These are phyloP conservation scores for Candida jianshihensis DNA, from an alignment of 805 yeast genomes.

Conservation along the genomic window DNA sequence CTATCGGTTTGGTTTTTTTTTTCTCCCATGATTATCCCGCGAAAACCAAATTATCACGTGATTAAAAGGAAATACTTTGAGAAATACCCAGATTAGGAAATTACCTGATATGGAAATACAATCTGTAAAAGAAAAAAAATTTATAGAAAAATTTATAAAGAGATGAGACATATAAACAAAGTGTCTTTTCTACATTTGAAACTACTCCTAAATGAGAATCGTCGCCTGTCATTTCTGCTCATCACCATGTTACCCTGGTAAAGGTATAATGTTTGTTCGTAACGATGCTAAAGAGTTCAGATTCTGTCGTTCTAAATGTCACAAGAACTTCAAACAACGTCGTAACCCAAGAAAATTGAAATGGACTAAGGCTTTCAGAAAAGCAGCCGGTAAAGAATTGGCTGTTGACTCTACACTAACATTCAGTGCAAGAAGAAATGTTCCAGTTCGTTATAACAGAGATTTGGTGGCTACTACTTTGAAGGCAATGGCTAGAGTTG, in stretches of 20 bases:
- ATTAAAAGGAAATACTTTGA: too few species aligned
- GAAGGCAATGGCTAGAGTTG: constrained; percentile 92
- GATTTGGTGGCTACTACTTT: constrained; percentile 91
- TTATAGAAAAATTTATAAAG: not conserved
- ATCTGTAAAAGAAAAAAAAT: not conserved
- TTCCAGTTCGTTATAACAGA: constrained; percentile 96
- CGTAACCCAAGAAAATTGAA: constrained; percentile 96
- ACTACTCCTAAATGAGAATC: constrained; percentile 56
- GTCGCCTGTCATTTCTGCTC: constrained; percentile 95
- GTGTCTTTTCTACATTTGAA: not conserved
- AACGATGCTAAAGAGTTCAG: constrained; percentile 97
- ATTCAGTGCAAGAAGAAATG: constrained; percentile 95
- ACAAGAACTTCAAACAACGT: constrained; percentile 94
- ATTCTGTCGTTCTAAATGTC: constrained; percentile 97
- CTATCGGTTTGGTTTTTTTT: not conserved
- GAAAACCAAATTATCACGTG: too few species aligned
- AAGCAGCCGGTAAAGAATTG: constrained; percentile 97
- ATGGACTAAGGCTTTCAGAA: constrained; percentile 99
- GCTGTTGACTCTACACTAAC: constrained; percentile 96
- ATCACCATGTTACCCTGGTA: constrained; percentile 90
- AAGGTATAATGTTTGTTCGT: constrained; percentile 96
- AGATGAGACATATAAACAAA: not conserved
- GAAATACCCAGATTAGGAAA: not conserved
- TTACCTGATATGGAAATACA: not conserved
- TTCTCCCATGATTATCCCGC: not conserved